A percentile compares a stretch with the other conserved stretches of the same genome.
Conservation (phyloP, 2,329 filamentous ascomycete species). For the Mariannaea sp. region DNA sequence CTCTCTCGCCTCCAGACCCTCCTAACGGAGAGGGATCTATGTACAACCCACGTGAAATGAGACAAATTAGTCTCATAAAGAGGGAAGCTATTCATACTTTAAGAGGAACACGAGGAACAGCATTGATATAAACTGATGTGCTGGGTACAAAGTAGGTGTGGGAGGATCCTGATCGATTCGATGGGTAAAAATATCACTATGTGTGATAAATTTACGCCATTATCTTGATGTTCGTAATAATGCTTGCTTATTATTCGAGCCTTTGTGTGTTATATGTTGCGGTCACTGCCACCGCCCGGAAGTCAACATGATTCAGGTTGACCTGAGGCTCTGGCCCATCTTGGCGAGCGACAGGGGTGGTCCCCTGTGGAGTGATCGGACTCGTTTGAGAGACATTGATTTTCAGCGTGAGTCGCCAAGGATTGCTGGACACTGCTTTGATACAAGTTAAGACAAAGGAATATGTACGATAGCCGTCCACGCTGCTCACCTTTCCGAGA, state of each 20-base stretch:
- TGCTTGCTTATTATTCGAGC: neutral
- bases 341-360: slow-evolving; percentile 12
- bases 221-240: neutral
- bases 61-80: no score
- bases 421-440: slow-evolving; percentile 11
- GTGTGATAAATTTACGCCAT: neutral
- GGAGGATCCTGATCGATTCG: no score
- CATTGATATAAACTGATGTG: no score
- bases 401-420: neutral
- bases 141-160: no score
- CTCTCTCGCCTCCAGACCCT: no score
- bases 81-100: no score
- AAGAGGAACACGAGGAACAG: no score
- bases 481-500: no score
- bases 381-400: slow-evolving; percentile 2
- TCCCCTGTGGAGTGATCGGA: slow-evolving; percentile 10
- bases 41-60: no score
- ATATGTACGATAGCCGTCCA: no score
- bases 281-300: slow-evolving; percentile 4
- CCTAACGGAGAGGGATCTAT: no score
- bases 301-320: slow-evolving; percentile 20
- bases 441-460: no score
- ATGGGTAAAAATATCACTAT: neutral
- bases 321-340: slow-evolving; percentile 33
- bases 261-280: neutral